phyloP scores from a whole-genome alignment of 257 asterid species.

The Coffea eugenioides region DNA sequence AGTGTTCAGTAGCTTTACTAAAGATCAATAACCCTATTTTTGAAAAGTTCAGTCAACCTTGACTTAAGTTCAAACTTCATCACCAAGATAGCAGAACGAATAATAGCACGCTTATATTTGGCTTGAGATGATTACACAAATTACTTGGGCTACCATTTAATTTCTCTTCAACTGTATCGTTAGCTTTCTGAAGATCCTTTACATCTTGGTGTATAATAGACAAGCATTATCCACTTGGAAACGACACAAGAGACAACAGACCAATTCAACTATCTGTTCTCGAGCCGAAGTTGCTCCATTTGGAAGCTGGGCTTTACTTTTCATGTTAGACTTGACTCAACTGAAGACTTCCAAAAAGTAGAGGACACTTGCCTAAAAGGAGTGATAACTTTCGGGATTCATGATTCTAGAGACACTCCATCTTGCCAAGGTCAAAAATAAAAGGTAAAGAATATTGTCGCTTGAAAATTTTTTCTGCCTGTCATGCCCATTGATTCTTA shows the following conservation, averaged over 20 bases:
- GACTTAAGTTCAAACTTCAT: neutral
- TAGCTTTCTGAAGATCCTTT: neutral
- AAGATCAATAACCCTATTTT: too few species aligned
- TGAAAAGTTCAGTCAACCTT: neutral
- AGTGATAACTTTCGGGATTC: too few species aligned
- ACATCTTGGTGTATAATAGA: neutral
- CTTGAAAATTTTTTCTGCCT: neutral
- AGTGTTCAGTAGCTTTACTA: too few species aligned
- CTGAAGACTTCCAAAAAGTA: neutral
- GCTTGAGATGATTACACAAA: neutral
- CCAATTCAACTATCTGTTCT: neutral
- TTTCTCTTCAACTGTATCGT: neutral
- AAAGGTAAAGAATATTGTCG: neutral
- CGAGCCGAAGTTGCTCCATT: neutral
- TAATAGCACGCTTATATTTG: neutral
- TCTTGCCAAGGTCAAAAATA: neutral
- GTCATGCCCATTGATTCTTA: neutral
- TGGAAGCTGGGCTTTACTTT: neutral
- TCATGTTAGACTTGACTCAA: neutral
- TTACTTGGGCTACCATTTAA: neutral
- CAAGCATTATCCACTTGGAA: neutral
- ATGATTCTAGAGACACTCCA: neutral
- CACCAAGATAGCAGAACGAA: neutral
- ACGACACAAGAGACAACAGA: neutral
- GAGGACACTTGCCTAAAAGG: neutral